Evolutionary conservation across 1,284 basidiomycete genomes (phyloP).

Genomic region (Trichosporon faecale): DNA sequence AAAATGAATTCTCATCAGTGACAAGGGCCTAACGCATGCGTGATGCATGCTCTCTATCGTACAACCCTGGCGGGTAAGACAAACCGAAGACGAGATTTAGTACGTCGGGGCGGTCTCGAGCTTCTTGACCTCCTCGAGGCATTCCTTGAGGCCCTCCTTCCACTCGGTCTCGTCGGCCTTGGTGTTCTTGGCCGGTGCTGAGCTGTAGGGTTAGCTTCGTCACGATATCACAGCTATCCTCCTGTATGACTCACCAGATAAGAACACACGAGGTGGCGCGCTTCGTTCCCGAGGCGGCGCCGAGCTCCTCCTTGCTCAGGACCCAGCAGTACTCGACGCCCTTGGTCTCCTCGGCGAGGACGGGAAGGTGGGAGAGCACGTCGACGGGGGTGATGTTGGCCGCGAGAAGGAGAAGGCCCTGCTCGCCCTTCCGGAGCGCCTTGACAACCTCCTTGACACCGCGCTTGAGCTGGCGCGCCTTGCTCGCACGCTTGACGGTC

Average conservation of each 20-base stretch:
- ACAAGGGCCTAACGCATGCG: conserved; percentile 10
- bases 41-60: conserved; percentile 24
- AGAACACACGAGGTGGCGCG: conserved; percentile 97
- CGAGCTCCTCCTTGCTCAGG: conserved; percentile 72
- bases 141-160: conserved; percentile 65
- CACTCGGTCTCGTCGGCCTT: conserved; percentile 61
- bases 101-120: conserved; percentile 50
- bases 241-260: conserved; percentile 57
- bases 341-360: conserved; percentile 85
- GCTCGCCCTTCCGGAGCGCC: conserved; percentile 90
- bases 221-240: not conserved
- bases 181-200: conserved; percentile 53
- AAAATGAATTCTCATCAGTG: too few relatives aligned
- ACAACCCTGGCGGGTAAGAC: conserved; percentile 14
- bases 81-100: conserved; percentile 6
- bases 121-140: conserved; percentile 77
- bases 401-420: conserved; percentile 87
- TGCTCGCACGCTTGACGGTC: conserved; percentile 88
- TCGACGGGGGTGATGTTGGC: conserved; percentile 98
- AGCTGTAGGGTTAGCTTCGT: conserved; percentile 27
- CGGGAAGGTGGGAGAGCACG: conserved; percentile 93
- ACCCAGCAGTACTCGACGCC: conserved; percentile 80
- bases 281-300: conserved; percentile 92
- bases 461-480: conserved; percentile 85
- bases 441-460: conserved; percentile 97